Base-by-base conservation (phyloP, 306 rosid genomes). In the Dalbergia oliveri region DNA sequence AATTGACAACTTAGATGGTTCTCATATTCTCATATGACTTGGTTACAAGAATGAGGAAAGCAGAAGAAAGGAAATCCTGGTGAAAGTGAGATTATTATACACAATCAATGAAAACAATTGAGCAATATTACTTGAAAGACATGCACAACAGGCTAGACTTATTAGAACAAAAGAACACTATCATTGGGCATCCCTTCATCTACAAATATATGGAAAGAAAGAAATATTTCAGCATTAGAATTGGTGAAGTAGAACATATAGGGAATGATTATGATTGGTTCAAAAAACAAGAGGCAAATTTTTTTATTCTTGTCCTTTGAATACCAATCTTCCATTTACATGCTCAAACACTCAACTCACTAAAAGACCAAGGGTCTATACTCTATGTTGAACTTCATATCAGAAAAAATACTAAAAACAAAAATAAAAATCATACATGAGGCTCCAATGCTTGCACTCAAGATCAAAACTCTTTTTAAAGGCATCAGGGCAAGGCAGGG, bases 121-220 rank as follows among this genome's bases (percentile, higher is more conserved):
- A 69, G 75, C 68, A 60, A 53, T 69, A 58, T 92, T 84, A 95
- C 98, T 98, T 93, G 98, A 88, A 89, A 95, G 68, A 91, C 96
- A 61, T 90, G 97, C 77, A 95, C 99, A 69, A 85, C 90, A 47
- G 97, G 99, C 85, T 91, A 89, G 73, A 91, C 99, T 89, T 93
- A 97, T 98, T 98, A 95, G 88, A 95, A 95, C 87, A 95, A 85
- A 79, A 95, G 97, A 76, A 95, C 81, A 5, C 89, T 87, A 75
- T 83, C 93, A 80, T 86, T 88, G 73, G 85, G 89, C 87, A 85
- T 79, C 86, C 91, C 85, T 78, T 93, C 97, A 72, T 89, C 97
- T 93, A 63, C 86, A 87, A 82, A 74, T 5, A 51, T 63, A 51
- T 66, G 2, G 61, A 83, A 75, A 23, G n/a, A 37, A 14, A 16